Base-by-base conservation (phyloP, 164 flowering plant species). In the Brasenia schreberi region DNA sequence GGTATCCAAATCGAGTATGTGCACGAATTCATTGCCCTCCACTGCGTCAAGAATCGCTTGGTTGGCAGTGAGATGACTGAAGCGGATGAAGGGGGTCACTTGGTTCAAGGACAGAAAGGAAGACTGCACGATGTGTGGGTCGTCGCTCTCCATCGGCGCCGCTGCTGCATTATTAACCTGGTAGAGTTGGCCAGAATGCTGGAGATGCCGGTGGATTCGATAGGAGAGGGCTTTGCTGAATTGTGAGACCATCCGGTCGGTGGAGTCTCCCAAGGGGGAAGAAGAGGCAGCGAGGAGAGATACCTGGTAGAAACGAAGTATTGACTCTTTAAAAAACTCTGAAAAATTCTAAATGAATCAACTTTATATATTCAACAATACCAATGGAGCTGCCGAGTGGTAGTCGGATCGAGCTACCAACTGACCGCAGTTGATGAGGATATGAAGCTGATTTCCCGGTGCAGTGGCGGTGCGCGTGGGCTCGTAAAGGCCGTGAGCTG, bases 21-120 rank as follows among this genome's bases (percentile, higher is more conserved):
- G 98, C 45, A 93, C 75, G 0, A 82, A 67, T 4, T 66, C 67
- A 10, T 81, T 81, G 27, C 85, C 92, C 44, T 82, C 81, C 27
- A 86, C 68, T 11, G 97, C 85, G 65, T 93, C 98, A 18, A 93
- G 65, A 43, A 93, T 93, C 43, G 98, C 98, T 69, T 93, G 98
- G 69, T 93, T 93, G 18, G 98, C 97, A 0, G 98, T 93, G 14
- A 93, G 78, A 33, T 93, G 98, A 66, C 81, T 75, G 78, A 93
- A 93, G 64, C 98, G 75, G 19, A 90, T 74, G 77, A 90, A 93
- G 0, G 98, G 98, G 3, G 98, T 88, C 49, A 93, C 69, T 68
- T 88, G 88, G 77, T 93, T 93, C 17, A 93, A 81, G 16, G 84
- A 76, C 7, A 93, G 79, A 66, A 82, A 90, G 6, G 93, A 79